A percentile compares a stretch with the other conserved stretches of the same genome.
Conservation (phyloP, 192 early-diverging fungal genomes). For the Umbelopsis sp. region DNA sequence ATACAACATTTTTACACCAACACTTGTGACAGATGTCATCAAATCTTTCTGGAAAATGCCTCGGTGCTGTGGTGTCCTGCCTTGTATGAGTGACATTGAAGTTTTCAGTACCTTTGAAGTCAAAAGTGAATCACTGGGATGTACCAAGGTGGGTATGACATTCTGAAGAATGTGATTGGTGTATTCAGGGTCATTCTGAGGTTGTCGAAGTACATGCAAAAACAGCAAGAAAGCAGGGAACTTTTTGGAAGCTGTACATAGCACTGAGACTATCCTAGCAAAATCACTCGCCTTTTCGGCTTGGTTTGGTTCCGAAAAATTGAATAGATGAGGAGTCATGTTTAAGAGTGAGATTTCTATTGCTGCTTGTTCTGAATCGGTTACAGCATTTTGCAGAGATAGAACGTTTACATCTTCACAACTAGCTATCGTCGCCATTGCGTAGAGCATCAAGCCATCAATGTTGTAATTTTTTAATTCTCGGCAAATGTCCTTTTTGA, state of each 20-base stretch:
- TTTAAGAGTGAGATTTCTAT: background rate
- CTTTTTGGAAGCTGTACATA: conserved; percentile 19
- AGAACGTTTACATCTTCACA: no score
- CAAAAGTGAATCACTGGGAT: conserved; percentile 49
- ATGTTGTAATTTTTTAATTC: background rate
- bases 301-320: background rate
- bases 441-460: no score
- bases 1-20: conserved; percentile 51
- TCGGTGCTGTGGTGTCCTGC: conserved; percentile 19
- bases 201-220: conserved; percentile 49
- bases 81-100: conserved; percentile 44
- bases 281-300: background rate
- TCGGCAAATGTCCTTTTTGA: background rate
- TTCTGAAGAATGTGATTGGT: conserved; percentile 44
- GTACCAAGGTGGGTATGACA: conserved; percentile 47
- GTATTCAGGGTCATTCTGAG: conserved; percentile 17
- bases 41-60: conserved; percentile 25
- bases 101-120: conserved; percentile 52
- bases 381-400: no score
- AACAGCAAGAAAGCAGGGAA: conserved; percentile 51
- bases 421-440: no score
- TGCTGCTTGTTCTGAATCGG: background rate
- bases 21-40: conserved; percentile 35
- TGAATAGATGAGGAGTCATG: background rate
- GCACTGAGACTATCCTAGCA: conserved; percentile 1